Conservation (phyloP, 441 rosid genomes). For the Daphne laureola region DNA sequence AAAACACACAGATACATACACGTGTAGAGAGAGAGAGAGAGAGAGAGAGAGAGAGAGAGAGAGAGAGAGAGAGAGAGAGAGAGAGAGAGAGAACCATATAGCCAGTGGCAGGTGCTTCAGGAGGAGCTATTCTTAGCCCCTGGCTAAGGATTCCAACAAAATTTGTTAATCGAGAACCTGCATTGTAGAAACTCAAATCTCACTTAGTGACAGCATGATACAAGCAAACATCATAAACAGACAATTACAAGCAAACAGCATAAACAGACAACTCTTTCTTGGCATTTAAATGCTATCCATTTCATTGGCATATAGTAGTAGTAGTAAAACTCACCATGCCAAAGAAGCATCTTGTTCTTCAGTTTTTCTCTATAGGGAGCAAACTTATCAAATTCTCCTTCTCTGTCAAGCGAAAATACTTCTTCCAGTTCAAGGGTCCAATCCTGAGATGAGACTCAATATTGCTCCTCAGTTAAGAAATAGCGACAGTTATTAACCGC, state of each 20-base stretch:
- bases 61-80: slow-evolving; percentile 7
- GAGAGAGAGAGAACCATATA: slow-evolving; percentile 70
- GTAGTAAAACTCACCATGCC: slow-evolving; percentile 61
- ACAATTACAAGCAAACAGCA: too few species aligned
- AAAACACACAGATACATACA: too few species aligned
- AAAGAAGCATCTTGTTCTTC: slow-evolving; percentile 84
- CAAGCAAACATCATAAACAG: too few species aligned
- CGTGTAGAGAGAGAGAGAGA: background rate
- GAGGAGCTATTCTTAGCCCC: slow-evolving; percentile 98
- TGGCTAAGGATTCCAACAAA: slow-evolving; percentile 97
- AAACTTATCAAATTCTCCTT: slow-evolving; percentile 83
- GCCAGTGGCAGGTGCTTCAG: slow-evolving; percentile 98
- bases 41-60: slow-evolving; percentile 17
- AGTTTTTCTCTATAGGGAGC: slow-evolving; percentile 57
- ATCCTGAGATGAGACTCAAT: slow-evolving; percentile 33
- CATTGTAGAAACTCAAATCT: slow-evolving; percentile 8
- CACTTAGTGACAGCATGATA: too few species aligned
- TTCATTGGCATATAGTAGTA: too few species aligned
- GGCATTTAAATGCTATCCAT: too few species aligned
- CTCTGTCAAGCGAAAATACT: slow-evolving; percentile 84
- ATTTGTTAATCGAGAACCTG: slow-evolving; percentile 94
- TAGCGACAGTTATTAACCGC: background rate
- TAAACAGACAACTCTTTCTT: too few species aligned
- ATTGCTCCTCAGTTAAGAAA: background rate
- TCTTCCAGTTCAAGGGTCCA: slow-evolving; percentile 96